Percentiles rank a stretch among this genome's conserved stretches.
Conservation (phyloP, 1,284 basidiomycete genomes). For the Trichosporon sp. region DNA sequence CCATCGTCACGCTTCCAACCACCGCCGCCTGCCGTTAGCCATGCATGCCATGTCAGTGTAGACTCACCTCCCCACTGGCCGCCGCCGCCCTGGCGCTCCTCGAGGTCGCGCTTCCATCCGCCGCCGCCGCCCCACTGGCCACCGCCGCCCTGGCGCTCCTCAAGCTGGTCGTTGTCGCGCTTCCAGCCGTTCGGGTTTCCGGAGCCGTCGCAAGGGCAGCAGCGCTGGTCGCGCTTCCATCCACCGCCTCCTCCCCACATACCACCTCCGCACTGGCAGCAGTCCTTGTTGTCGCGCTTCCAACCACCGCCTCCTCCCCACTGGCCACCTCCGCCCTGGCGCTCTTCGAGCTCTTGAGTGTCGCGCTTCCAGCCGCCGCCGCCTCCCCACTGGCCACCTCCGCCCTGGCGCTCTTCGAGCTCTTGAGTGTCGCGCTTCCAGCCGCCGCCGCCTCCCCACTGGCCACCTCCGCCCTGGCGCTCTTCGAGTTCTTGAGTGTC, state of each 20-base stretch:
- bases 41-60: background rate
- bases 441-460: too few relatives aligned
- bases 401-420: too few relatives aligned
- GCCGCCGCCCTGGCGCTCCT: conserved; percentile 7
- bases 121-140: conserved; percentile 7
- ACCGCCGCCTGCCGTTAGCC: conserved; percentile 12
- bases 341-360: background rate
- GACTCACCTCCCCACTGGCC: conserved; percentile 15
- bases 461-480: too few relatives aligned
- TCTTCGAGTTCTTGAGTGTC: too few relatives aligned
- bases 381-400: too few relatives aligned
- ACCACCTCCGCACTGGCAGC: too few relatives aligned
- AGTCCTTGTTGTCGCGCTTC: too few relatives aligned
- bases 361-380: background rate
- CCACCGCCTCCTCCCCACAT: background rate
- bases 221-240: background rate
- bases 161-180: background rate
- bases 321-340: too few relatives aligned
- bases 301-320: too few relatives aligned
- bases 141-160: conserved; percentile 8
- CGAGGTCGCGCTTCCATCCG: conserved; percentile 9
- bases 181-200: background rate
- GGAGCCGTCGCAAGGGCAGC: too few relatives aligned
- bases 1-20: conserved; percentile 11
- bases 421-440: background rate